These are phyloP conservation scores for Malus orientalis DNA, from an alignment of 306 rosid species.

Conservation along the genomic window DNA sequence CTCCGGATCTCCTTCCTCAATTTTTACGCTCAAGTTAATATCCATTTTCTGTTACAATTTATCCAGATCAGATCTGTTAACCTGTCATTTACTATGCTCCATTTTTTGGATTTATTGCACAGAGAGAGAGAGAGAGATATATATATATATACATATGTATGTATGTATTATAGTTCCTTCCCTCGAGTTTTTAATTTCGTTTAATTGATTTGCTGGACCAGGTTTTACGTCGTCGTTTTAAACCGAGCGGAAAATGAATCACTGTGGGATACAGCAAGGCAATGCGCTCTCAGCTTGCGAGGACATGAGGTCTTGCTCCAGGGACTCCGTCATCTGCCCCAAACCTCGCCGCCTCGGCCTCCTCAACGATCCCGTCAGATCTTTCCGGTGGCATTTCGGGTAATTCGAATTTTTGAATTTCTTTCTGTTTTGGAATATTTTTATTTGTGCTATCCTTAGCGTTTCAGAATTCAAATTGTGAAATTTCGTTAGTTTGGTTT, in stretches of 20 bases:
- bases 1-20: not conserved
- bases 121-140: no score
- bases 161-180: no score
- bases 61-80: not conserved
- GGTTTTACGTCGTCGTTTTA: conserved; percentile 16
- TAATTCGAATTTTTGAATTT: not conserved
- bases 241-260: conserved; percentile 46
- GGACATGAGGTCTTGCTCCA: conserved; percentile 36
- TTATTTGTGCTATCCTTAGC: not conserved
- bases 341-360: conserved; percentile 81
- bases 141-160: no score
- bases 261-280: conserved; percentile 49
- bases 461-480: not conserved
- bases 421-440: not conserved
- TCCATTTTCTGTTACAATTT: not conserved
- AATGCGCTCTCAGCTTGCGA: conserved; percentile 57
- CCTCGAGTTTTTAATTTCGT: no score
- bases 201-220: conserved; percentile 4
- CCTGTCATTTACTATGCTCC: not conserved
- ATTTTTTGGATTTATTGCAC: no score
- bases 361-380: conserved; percentile 43
- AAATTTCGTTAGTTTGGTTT: not conserved
- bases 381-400: conserved; percentile 67
- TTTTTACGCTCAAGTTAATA: not conserved
- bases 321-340: conserved; percentile 62